These are phyloP conservation scores for Nectriaceae sp. DNA, from an alignment of 2,329 filamentous ascomycete genomes.

Conservation along the genomic window DNA sequence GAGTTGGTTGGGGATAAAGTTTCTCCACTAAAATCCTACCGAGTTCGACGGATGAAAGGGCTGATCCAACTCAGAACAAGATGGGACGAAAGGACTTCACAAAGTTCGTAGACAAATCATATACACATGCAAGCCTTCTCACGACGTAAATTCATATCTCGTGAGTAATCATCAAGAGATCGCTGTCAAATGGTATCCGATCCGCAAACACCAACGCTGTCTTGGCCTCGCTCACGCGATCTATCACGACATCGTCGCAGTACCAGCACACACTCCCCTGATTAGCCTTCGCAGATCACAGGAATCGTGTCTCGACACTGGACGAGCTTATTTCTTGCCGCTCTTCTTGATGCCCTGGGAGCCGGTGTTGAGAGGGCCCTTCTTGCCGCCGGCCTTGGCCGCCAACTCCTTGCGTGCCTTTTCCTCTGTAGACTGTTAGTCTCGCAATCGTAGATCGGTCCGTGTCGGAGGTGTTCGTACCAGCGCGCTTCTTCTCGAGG, in stretches of 20 bases:
- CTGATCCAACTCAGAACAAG: no score
- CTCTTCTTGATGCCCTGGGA: slow-evolving; percentile 96
- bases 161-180: slow-evolving; percentile 22
- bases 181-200: background rate
- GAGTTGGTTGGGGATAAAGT: background rate
- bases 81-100: no score
- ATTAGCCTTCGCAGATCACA: background rate
- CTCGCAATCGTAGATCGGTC: background rate
- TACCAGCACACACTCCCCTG: slow-evolving; percentile 6
- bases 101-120: no score
- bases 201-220: background rate
- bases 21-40: background rate
- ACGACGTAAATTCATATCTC: slow-evolving; percentile 30
- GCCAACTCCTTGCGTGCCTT: slow-evolving; percentile 84
- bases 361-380: slow-evolving; percentile 85
- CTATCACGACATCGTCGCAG: slow-evolving; percentile 14
- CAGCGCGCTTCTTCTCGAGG: slow-evolving; percentile 81
- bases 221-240: background rate
- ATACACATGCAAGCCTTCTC: slow-evolving; percentile 2
- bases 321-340: slow-evolving; percentile 78
- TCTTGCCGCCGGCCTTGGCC: slow-evolving; percentile 83
- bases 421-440: slow-evolving; percentile 58
- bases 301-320: background rate
- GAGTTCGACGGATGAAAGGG: no score
- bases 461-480: slow-evolving; percentile 53